Conservation (phyloP, 768 basidiomycete genomes). For the Pleurotus platypus region DNA sequence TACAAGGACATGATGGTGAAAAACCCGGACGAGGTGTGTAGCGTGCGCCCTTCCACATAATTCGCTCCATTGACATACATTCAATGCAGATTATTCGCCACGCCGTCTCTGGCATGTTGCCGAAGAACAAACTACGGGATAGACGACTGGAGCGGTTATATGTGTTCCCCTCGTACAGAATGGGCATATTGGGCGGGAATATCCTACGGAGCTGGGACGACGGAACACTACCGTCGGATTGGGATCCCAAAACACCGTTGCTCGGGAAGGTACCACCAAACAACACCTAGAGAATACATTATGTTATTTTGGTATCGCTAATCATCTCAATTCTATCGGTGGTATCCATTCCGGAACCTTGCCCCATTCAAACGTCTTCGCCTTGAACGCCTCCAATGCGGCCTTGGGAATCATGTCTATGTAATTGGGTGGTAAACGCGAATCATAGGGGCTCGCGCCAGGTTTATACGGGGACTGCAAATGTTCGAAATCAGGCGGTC, state of each 20-base stretch:
- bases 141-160: conserved; percentile 83
- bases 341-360: conserved; percentile 75
- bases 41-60: conserved; percentile 1
- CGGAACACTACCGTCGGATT: conserved; percentile 46
- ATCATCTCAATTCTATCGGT: conserved; percentile 54
- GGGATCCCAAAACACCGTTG: conserved; percentile 3
- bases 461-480: conserved; percentile 34
- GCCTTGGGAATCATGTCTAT: conserved; percentile 45
- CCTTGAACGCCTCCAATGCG: conserved; percentile 50
- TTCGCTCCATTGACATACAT: not conserved
- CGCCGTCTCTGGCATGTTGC: conserved; percentile 97
- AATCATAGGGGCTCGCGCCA: conserved; percentile 52
- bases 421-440: conserved; percentile 58
- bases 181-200: conserved; percentile 75
- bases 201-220: conserved; percentile 83
- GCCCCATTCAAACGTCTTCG: conserved; percentile 60
- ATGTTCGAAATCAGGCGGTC: conserved; percentile 22
- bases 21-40: conserved; percentile 84
- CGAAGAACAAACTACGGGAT: conserved; percentile 94
- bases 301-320: not conserved
- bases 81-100: conserved; percentile 79
- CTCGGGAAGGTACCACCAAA: conserved; percentile 4
- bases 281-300: not conserved
- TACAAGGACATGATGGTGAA: conserved; percentile 80
- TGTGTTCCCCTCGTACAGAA: conserved; percentile 79